Conservation (phyloP, 2,329 filamentous ascomycete genomes). For the Aspergillus terreus region DNA sequence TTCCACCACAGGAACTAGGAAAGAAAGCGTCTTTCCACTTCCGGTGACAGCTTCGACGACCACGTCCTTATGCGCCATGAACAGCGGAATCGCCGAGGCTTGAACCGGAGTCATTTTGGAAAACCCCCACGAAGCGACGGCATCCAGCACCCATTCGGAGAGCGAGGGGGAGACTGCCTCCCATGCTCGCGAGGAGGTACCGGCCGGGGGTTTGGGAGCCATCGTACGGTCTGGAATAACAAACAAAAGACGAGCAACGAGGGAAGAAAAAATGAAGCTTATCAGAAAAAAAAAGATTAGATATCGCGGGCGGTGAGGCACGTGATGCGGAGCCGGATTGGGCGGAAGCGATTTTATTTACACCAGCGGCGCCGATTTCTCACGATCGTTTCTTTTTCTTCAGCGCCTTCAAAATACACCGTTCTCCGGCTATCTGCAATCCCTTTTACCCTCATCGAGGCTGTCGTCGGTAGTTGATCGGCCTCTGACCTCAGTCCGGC, state of each 20-base stretch:
- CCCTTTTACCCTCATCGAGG: not conserved
- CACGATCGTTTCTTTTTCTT: not conserved
- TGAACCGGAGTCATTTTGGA: constrained; percentile 90
- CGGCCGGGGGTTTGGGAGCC: constrained; percentile 43
- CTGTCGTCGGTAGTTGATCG: constrained; percentile 1
- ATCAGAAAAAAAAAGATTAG: constrained; percentile 24
- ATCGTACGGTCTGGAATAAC: constrained; percentile 14
- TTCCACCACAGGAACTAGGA: constrained; percentile 78
- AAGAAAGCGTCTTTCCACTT: constrained; percentile 85
- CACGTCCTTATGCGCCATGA: constrained; percentile 85
- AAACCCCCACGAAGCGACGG: constrained; percentile 80
- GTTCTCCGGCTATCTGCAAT: not conserved
- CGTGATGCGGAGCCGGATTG: constrained; percentile 9
- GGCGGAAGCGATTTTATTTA: constrained; percentile 8
- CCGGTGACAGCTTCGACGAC: constrained; percentile 92
- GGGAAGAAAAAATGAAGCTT: constrained; percentile 5
- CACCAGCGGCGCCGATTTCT: not conserved
- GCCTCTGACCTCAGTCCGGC: constrained; percentile 5
- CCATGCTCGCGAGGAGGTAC: constrained; percentile 55
- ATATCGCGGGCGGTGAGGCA: constrained; percentile 26
- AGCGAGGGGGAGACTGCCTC: constrained; percentile 66
- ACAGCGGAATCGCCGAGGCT: constrained; percentile 82
- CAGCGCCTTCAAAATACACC: not conserved
- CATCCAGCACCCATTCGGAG: constrained; percentile 81
- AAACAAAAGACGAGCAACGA: not conserved